Evolutionary conservation across 2,329 filamentous ascomycete species (phyloP), one percentile per base, ranked within the genome.

Genomic region (Raffaelea deltoideospora): DNA sequence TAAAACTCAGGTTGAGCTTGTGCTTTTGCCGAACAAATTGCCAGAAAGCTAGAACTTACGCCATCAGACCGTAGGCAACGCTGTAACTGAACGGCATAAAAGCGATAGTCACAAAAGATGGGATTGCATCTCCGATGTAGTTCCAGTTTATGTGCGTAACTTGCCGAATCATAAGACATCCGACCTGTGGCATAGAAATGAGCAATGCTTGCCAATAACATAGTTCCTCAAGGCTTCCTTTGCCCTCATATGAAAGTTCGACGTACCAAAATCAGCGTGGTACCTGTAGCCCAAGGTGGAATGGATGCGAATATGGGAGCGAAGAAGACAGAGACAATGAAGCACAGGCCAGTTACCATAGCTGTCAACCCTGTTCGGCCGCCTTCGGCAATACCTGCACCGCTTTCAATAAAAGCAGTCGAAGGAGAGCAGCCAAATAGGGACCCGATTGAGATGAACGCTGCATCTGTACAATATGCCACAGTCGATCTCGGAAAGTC

Each of bases 401-500:
- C 79, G 33, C 75, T 80, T 51, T 85, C 79, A 41, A 85, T 76
- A 53, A 81, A 85, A 3, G 76, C 76, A 0, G 80, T 85, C 1
- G 81, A 73, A 0, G 80, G 80, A 0, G 79, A 78, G 31, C 66
- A 72, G 3, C 79, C 80, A 39, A 85, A 65, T 1, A 86, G 60
- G 0, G 75, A 70, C 4, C 78, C 77, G 34, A 85, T 69, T 1
- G 77, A 79, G 44, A 85, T 82, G 41, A 75, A 76, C 13, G 76
- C 55, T 1, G 79, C 79, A 45, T 86, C 79, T 4, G 71, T 73
- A 47, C 70, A 79, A 53, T 84, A 86, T 2, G 86, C 86, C 23
- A 88, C 59, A 1, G 85, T 84, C 3, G 81, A 87, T 29, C 84
- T 77, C 36, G 87, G 83, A 43, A 94, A 94, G 52, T 92, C 84